Percentiles rank a stretch among this genome's conserved stretches.
Conservation (phyloP, 805 yeast genomes). For the Saccharomycopsis guyanensis region DNA sequence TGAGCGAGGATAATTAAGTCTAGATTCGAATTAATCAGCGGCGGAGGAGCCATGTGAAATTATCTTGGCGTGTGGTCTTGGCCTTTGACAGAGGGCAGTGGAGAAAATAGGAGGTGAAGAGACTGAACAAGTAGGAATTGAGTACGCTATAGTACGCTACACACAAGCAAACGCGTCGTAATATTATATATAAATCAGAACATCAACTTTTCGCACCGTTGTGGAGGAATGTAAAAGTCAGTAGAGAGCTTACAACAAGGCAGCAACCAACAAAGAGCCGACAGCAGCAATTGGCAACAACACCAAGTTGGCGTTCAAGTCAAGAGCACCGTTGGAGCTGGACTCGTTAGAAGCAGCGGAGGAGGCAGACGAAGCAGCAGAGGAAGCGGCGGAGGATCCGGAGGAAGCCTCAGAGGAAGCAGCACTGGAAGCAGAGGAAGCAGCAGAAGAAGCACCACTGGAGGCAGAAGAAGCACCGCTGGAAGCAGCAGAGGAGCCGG, state of each 20-base stretch:
- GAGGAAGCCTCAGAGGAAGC: not conserved
- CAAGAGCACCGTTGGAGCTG: conserved; percentile 6
- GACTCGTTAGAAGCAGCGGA: not conserved
- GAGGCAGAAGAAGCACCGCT: conserved; percentile 2
- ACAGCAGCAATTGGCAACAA: conserved; percentile 13
- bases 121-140: too few relatives aligned
- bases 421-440: not conserved
- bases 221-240: too few relatives aligned
- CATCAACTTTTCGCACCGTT: too few relatives aligned
- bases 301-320: conserved; percentile 5
- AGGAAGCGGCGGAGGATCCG: not conserved
- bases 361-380: not conserved
- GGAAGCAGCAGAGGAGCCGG: conserved; percentile 5
- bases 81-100: too few relatives aligned
- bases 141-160: too few relatives aligned
- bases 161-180: too few relatives aligned
- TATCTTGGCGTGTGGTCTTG: too few relatives aligned
- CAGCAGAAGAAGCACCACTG: not conserved
- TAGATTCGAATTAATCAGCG: too few relatives aligned
- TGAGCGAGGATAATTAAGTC: too few relatives aligned
- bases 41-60: too few relatives aligned
- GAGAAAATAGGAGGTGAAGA: too few relatives aligned
- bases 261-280: conserved; percentile 11
- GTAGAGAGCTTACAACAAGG: conserved; percentile 1
- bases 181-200: too few relatives aligned